Conservation (phyloP, 1,284 basidiomycete species). For the Xerocomus minutiporus region DNA sequence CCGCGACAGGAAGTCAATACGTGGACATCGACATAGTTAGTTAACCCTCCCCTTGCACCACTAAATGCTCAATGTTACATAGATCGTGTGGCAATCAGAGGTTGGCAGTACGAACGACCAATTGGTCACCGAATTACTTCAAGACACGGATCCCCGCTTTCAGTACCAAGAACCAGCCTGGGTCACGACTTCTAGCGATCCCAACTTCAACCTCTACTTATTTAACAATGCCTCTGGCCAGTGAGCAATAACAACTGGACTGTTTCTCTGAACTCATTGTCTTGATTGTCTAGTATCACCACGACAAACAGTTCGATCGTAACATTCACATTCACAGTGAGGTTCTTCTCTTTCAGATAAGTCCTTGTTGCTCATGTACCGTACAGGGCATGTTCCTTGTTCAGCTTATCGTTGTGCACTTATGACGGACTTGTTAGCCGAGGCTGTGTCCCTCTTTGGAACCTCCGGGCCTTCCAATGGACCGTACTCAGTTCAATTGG, state of each 20-base stretch:
- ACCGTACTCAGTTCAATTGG: slow-evolving; percentile 26
- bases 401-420: neutral
- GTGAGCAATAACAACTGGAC: slow-evolving; percentile 21
- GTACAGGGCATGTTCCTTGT: slow-evolving; percentile 20
- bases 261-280: neutral
- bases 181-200: slow-evolving; percentile 13
- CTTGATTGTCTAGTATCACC: slow-evolving; percentile 23
- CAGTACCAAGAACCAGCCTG: slow-evolving; percentile 27
- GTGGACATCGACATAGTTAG: slow-evolving; percentile 35
- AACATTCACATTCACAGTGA: slow-evolving; percentile 30
- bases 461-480: slow-evolving; percentile 29
- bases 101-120: slow-evolving; percentile 21
- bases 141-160: slow-evolving; percentile 30
- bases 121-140: slow-evolving; percentile 17
- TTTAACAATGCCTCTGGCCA: slow-evolving; percentile 33
- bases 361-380: slow-evolving; percentile 1
- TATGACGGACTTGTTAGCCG: slow-evolving; percentile 19
- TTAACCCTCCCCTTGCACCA: neutral
- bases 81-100: slow-evolving; percentile 32
- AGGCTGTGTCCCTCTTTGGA: slow-evolving; percentile 27
- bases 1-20: slow-evolving; percentile 15
- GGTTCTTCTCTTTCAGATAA: slow-evolving; percentile 4
- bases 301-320: slow-evolving; percentile 22
- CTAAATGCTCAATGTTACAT: neutral
- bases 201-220: slow-evolving; percentile 17